These are phyloP conservation scores for Leucaena leucocephala DNA, from an alignment of 306 rosid genomes.

Conservation along the genomic window DNA sequence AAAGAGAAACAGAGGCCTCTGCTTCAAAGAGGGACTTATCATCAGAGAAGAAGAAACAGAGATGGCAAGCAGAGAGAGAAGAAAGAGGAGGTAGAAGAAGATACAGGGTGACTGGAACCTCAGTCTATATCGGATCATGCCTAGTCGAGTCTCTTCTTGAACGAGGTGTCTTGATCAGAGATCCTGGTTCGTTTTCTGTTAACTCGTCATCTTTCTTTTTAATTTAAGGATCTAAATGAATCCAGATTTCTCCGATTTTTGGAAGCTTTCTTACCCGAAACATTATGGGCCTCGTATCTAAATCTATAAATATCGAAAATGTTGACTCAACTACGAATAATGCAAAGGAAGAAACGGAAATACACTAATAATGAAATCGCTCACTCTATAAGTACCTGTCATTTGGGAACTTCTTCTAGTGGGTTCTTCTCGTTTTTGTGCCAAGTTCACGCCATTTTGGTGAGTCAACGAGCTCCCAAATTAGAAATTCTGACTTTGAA, in stretches of 20 bases:
- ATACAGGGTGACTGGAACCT: conserved; percentile 6
- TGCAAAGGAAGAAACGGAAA: too few species aligned
- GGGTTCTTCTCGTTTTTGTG: background rate
- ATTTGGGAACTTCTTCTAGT: background rate
- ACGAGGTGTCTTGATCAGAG: background rate
- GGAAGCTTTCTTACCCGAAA: too few species aligned
- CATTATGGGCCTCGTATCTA: too few species aligned
- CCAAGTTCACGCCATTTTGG: background rate
- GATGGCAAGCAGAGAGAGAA: background rate
- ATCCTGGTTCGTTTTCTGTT: background rate
- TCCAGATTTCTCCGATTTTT: too few species aligned
- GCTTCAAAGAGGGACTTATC: background rate
- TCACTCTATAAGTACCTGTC: too few species aligned
- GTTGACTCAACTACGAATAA: too few species aligned
- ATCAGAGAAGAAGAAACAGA: background rate
- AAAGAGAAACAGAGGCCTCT: background rate
- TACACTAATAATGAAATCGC: too few species aligned
- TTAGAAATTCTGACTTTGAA: background rate
- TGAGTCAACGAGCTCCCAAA: background rate
- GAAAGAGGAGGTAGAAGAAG: background rate
- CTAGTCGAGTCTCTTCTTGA: conserved; percentile 1
- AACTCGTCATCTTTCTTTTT: background rate
- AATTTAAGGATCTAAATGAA: too few species aligned
- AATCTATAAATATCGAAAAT: too few species aligned
- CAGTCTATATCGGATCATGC: background rate